Evolutionary conservation across 352 stramenopile species (phyloP).

Genomic region (Globisporangium ultimum): DNA sequence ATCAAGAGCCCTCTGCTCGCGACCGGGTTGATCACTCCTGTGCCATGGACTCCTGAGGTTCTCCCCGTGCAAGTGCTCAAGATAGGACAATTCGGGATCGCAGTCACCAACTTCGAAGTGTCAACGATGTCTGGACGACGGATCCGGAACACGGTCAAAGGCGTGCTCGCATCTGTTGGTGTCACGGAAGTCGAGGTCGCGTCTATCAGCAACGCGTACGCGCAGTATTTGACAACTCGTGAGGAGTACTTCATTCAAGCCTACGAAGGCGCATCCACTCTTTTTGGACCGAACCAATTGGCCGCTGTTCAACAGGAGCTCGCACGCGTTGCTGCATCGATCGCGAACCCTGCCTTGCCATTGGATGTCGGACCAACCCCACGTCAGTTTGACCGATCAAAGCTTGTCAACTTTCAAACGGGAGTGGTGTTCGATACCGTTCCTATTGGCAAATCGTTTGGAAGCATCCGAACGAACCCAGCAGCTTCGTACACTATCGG

Average conservation of each 20-base stretch:
- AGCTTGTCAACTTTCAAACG: conserved; percentile 34
- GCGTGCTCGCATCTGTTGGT: conserved; percentile 16
- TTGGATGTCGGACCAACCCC: conserved; percentile 36
- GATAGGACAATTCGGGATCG: conserved; percentile 51
- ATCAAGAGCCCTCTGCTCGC: conserved; percentile 41
- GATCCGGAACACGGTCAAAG: conserved; percentile 39
- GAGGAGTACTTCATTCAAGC: conserved; percentile 65
- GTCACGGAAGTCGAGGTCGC: conserved; percentile 48
- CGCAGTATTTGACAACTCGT: conserved; percentile 53
- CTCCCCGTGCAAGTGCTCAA: conserved; percentile 54
- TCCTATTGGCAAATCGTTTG: conserved; percentile 19
- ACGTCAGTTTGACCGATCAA: conserved; percentile 32
- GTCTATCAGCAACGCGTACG: conserved; percentile 56
- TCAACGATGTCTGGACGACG: conserved; percentile 59
- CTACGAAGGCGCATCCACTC: conserved; percentile 71
- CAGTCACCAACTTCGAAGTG: conserved; percentile 54
- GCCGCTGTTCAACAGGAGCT: conserved; percentile 54
- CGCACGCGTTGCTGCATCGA: conserved; percentile 27
- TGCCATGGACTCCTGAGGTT: conserved; percentile 42
- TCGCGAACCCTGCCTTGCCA: conserved; percentile 20
- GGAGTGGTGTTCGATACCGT: conserved; percentile 34
- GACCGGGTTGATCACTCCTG: conserved; percentile 34
- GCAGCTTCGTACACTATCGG: conserved; percentile 25
- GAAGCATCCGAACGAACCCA: conserved; percentile 22
- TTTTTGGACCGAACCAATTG: conserved; percentile 69